Base-by-base conservation (phyloP, 495 filamentous ascomycete species). In the Terfezia claveryi region DNA sequence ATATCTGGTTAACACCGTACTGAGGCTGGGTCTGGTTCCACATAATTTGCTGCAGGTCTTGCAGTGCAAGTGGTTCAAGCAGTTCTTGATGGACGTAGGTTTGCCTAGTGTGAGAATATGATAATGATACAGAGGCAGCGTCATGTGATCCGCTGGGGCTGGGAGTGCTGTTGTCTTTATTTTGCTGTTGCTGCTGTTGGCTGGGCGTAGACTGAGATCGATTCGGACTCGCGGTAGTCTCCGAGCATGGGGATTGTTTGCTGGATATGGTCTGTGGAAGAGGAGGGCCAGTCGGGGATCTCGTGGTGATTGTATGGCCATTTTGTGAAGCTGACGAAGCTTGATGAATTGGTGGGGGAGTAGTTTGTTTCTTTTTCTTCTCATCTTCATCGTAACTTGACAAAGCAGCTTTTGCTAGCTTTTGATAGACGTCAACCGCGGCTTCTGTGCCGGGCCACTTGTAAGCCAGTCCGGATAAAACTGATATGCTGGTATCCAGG, bases 381-480 rank as follows among this genome's bases (percentile, higher is more conserved):
- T 78, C 80, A 20, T 70, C 67, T 37, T 69, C 68, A 54, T 80
- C 76, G 67, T 89, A 96, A 57, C 83, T 83, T 64, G 81, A 84
- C 61, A 94, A 68, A 59, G 84, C 87, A 17, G 87, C 87, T 50
- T 73, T 74, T n/a, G 88, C 78, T 36, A 96, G 74, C 54, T 80
- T 83, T 14, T 70, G 68, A 65, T 94, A 94, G 23, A 94, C 74
- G 59, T 86, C 72, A 10, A 81, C 73, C 14, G 87, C 87, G n/a
- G 84, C 82, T 52, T 79, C 74, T 10, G 87, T 83, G 23, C 88
- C 89, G 0, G 89, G 89, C 89, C 89, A 94, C 27, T 85, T 76
- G 60, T 86, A 80, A 2, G 82, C 80, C 53, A 85, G 80, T 50
- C 78, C 76, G 20, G 76, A 69, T 53, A 96, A 81, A 12, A 80